Conservation (phyloP, 495 filamentous ascomycete species). For the Trichocladium uniseriatum region DNA sequence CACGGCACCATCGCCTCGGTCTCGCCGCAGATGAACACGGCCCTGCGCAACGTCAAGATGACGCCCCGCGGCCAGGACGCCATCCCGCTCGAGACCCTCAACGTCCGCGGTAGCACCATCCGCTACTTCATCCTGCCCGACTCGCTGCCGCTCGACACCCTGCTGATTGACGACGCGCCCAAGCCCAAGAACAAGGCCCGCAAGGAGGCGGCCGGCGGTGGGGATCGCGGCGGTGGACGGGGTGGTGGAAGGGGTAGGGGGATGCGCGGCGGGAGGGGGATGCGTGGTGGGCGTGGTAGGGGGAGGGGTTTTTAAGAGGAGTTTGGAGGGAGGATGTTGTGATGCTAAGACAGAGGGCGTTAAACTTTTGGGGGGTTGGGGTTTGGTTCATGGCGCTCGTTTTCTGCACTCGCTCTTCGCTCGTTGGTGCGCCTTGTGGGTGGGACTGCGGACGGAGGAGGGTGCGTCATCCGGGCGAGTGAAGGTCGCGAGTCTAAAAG, state of each 20-base stretch:
- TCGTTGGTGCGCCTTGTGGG: neutral
- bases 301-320: neutral
- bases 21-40: slow-evolving; percentile 93
- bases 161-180: slow-evolving; percentile 89
- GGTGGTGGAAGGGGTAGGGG: slow-evolving; percentile 16
- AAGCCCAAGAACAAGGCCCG: slow-evolving; percentile 99
- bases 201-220: slow-evolving; percentile 66
- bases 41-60: slow-evolving; percentile 90
- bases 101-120: slow-evolving; percentile 42
- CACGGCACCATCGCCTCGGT: slow-evolving; percentile 93
- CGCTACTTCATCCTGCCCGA: slow-evolving; percentile 62
- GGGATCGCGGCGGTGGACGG: slow-evolving; percentile 40
- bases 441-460: no score
- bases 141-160: slow-evolving; percentile 83
- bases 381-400: neutral
- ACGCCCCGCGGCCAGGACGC: slow-evolving; percentile 78
- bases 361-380: neutral
- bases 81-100: slow-evolving; percentile 86
- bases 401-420: neutral
- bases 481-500: no score
- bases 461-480: no score
- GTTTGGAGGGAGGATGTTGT: neutral
- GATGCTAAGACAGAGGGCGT: no score
- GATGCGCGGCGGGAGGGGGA: neutral
- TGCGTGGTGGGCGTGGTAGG: neutral